Percentiles rank a stretch among this genome's conserved stretches.
phyloP scores from a whole-genome alignment of 163 green algal species.

The Volvox carteri region DNA sequence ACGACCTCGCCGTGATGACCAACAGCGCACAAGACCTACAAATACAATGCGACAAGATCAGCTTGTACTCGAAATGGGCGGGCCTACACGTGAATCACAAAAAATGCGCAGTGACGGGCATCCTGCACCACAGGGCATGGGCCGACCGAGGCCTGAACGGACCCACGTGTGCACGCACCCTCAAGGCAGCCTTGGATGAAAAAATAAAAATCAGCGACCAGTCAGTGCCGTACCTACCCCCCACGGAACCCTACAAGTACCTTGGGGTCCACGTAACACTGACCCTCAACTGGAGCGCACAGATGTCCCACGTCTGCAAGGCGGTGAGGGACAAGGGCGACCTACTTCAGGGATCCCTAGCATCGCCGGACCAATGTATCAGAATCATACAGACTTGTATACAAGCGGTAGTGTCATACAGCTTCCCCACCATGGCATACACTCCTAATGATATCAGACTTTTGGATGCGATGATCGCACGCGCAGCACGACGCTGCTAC shows the following conservation, averaged over 20 bases:
- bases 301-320: background rate
- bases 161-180: background rate
- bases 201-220: background rate
- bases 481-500: too few species aligned
- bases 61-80: too few species aligned
- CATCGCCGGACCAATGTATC: background rate
- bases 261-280: too few species aligned
- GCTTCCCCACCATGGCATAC: slow-evolving; percentile 14
- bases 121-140: slow-evolving; percentile 27
- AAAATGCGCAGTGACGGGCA: slow-evolving; percentile 59
- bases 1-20: too few species aligned
- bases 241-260: too few species aligned
- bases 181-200: background rate
- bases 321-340: background rate
- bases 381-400: background rate
- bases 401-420: too few species aligned
- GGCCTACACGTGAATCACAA: too few species aligned
- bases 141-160: background rate
- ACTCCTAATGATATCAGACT: slow-evolving; percentile 49
- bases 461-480: too few species aligned
- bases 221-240: slow-evolving; percentile 30
- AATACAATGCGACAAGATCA: too few species aligned
- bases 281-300: slow-evolving; percentile 58
- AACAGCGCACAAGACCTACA: too few species aligned
- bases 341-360: background rate